These are phyloP conservation scores for Nepenthes alata DNA, from an alignment of 179 eudicot genomes.

Conservation along the genomic window DNA sequence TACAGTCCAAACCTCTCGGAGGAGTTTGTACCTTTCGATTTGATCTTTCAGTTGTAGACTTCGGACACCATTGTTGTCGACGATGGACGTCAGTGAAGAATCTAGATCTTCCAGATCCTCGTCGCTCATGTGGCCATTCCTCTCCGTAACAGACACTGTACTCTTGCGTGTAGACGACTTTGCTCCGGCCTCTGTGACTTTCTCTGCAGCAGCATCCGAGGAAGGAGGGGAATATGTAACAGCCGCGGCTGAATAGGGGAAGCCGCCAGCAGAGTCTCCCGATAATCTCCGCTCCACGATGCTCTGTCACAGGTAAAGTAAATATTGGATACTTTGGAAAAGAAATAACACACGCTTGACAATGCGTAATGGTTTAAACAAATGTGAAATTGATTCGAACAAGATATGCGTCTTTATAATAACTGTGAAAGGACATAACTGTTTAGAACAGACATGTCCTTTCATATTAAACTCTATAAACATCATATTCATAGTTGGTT, in stretches of 20 bases:
- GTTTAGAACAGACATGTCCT: too few species aligned
- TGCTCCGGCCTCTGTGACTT: constrained; percentile 49
- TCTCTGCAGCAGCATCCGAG: constrained; percentile 40
- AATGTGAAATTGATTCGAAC: too few species aligned
- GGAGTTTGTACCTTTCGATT: constrained; percentile 50
- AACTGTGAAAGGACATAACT: too few species aligned
- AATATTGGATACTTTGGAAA: too few species aligned
- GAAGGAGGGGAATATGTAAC: constrained; percentile 52
- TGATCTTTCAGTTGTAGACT: constrained; percentile 14
- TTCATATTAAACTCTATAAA: too few species aligned
- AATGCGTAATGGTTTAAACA: too few species aligned
- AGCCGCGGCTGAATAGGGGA: constrained; percentile 63
- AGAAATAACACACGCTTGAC: too few species aligned
- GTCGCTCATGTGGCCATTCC: constrained; percentile 76
- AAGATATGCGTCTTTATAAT: too few species aligned
- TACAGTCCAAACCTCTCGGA: constrained; percentile 69
- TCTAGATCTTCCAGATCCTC: constrained; percentile 73
- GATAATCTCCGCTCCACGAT: constrained; percentile 42
- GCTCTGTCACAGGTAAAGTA: constrained; percentile 28
- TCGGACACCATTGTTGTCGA: constrained; percentile 26
- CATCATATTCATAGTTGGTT: too few species aligned
- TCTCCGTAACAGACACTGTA: constrained; percentile 43
- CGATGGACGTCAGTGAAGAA: constrained; percentile 41
- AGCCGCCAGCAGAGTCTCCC: constrained; percentile 34
- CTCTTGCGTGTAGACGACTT: constrained; percentile 30